Evolutionary conservation across 1,284 basidiomycete species (phyloP), one percentile per base, ranked within the genome.

Genomic region (Ceratobasidium sp.): DNA sequence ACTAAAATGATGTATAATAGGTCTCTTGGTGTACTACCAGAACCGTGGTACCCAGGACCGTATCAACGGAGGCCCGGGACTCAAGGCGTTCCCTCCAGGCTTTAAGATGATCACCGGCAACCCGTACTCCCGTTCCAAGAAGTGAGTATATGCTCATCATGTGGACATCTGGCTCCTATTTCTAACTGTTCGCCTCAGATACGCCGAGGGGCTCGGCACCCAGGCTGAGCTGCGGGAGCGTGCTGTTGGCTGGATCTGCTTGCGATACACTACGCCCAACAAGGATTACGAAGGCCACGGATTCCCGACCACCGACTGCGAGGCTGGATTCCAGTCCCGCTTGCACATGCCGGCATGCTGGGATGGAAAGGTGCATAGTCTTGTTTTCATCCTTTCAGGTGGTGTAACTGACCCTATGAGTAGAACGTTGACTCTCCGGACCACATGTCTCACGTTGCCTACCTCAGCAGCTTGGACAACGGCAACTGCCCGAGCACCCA

Each of bases 101-200:
- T 84, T 88, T 79, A 84, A 83, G 77, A 87, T 88, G 86, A 80
- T 88, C 48, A 85, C 83, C 46, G 88, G 88, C n/a, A 83, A 85
- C 80, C 85, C 86, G 0, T 79, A 79, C 5, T 79, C 82, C 35
- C 84, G 87, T 14, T 82, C 84, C 18, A 84, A 85, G 80, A 85
- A 85, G 84, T 85, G 64, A 38, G 57, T 46, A 12, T 38, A 12
- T 50, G n/a, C 35, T 20, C 14, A 16, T n/a, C 41, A 46, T 54
- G 35, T 54, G 62, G 1, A 10, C 8, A 48, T 30, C 14, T 46
- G 18, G 44, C 4, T 8, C 3, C 38, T 38, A 38, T 38, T n/a
- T 74, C 14, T 48, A 23, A 66, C 27, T 30, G 1, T 3, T 35
- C 12, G 14, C 10, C 5, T 7, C 50, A 65, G 60, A 48, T 65